Percentiles rank a stretch among this genome's conserved stretches.
phyloP scores from a whole-genome alignment of 2,329 filamentous ascomycete genomes.

The Arthrobotrys iridis region DNA sequence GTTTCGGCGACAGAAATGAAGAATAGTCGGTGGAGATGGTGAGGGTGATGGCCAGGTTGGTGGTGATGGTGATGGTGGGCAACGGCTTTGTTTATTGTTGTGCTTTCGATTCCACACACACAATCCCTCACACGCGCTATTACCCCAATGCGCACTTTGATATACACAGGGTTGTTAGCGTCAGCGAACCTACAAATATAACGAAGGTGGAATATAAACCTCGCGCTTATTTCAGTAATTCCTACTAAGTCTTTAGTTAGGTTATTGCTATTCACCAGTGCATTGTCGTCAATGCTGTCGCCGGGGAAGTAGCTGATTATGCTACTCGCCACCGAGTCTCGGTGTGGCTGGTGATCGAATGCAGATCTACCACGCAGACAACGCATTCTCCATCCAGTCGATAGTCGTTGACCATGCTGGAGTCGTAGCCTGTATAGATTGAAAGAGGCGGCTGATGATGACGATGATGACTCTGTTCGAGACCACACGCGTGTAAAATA shows the following conservation, averaged over 20 bases:
- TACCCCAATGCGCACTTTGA: no score
- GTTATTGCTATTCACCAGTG: background rate
- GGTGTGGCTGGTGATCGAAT: background rate
- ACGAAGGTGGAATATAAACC: no score
- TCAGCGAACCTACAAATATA: no score
- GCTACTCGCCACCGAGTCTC: background rate
- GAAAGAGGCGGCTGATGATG: no score
- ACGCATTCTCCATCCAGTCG: background rate
- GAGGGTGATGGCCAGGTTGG: background rate
- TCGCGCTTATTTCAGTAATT: no score
- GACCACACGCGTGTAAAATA: no score
- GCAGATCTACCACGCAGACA: background rate
- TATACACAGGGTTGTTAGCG: no score
- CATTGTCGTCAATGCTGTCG: background rate
- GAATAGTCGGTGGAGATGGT: background rate
- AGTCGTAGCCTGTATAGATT: no score
- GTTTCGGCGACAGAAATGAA: background rate
- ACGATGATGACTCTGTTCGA: no score
- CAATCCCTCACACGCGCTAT: background rate
- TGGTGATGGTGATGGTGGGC: background rate
- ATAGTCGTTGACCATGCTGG: no score
- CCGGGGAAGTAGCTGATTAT: no score
- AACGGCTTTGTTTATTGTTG: conserved; percentile 18
- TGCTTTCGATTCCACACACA: background rate
- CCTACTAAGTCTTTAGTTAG: no score